A percentile compares a stretch with the other conserved stretches of the same genome.
Evolutionary conservation across 2,329 filamentous ascomycete genomes (phyloP).

Genomic region (Neobulgaria alba): DNA sequence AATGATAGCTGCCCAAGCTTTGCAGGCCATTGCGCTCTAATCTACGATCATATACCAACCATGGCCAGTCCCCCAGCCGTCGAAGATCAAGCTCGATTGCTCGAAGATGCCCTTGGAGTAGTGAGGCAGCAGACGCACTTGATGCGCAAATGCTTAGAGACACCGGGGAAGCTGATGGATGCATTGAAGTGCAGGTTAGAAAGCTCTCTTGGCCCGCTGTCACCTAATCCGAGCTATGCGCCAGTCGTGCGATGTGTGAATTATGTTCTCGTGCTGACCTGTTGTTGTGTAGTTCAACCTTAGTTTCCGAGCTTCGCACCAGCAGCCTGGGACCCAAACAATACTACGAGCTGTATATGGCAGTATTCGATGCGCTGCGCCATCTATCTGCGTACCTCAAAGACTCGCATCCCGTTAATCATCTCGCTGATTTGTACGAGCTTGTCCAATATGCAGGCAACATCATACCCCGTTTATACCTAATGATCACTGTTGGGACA

Average conservation of each 20-base stretch:
- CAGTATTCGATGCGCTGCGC: conserved; percentile 93
- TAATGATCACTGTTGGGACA: conserved; percentile 98
- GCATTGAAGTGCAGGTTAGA: conserved; percentile 97
- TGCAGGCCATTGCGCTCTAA: conserved; percentile 20
- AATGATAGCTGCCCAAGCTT: conserved; percentile 22
- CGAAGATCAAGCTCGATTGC: conserved; percentile 81
- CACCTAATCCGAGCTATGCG: conserved; percentile 2
- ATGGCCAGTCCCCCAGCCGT: conserved; percentile 52
- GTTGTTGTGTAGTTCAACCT: conserved; percentile 63
- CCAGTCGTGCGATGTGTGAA: conserved; percentile 5
- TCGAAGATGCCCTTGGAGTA: conserved; percentile 93
- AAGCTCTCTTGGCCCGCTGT: background rate
- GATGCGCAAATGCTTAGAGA: conserved; percentile 97
- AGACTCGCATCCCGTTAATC: conserved; percentile 95
- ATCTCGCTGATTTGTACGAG: conserved; percentile 95
- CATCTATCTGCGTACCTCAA: conserved; percentile 94
- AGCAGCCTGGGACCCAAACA: conserved; percentile 97
- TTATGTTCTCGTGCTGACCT: conserved; percentile 22
- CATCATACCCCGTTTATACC: conserved; percentile 89
- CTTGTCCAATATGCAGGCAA: conserved; percentile 97
- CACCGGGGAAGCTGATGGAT: conserved; percentile 98
- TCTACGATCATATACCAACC: conserved; percentile 15
- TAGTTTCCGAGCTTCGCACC: conserved; percentile 96
- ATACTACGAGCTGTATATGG: conserved; percentile 99
- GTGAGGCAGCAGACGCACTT: conserved; percentile 94